These are phyloP conservation scores for Wickerhamiella galacta DNA, from an alignment of 805 yeast genomes.

Conservation along the genomic window DNA sequence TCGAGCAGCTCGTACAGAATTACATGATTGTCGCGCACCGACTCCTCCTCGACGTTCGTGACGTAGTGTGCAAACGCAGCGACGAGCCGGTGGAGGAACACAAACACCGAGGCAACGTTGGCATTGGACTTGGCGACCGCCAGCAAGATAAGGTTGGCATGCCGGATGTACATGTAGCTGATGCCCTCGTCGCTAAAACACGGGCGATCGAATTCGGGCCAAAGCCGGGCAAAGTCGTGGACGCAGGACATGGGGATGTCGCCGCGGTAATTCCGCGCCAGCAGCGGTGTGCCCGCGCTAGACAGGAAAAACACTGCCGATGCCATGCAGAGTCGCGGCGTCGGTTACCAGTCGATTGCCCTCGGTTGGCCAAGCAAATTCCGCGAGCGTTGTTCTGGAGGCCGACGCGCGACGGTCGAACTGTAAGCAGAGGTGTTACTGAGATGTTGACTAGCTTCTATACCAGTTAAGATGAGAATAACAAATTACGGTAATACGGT, in stretches of 20 bases:
- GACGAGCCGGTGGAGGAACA: slow-evolving; percentile 36
- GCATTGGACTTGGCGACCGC: slow-evolving; percentile 20
- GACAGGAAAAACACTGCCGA: slow-evolving; percentile 57
- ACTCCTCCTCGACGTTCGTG: slow-evolving; percentile 35
- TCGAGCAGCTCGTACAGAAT: slow-evolving; percentile 70
- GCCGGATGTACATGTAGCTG: slow-evolving; percentile 37
- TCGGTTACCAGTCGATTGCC: no score
- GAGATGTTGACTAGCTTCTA: no score
- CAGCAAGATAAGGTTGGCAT: slow-evolving; percentile 30
- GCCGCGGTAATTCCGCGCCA: slow-evolving; percentile 54
- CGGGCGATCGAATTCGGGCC: slow-evolving; percentile 30
- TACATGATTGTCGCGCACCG: slow-evolving; percentile 54
- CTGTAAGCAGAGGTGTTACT: no score
- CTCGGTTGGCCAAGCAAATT: no score
- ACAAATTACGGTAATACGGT: no score
- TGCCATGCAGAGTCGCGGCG: slow-evolving; percentile 28
- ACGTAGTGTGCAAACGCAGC: slow-evolving; percentile 32
- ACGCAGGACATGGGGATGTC: slow-evolving; percentile 45
- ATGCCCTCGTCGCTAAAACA: slow-evolving; percentile 32
- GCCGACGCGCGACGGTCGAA: no score
- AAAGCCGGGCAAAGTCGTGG: slow-evolving; percentile 41
- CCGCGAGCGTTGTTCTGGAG: no score
- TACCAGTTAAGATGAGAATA: no score
- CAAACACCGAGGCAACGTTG: slow-evolving; percentile 40
- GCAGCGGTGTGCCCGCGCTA: slow-evolving; percentile 47